Evolutionary conservation across 306 rosid species (phyloP), one percentile per base, ranked within the genome.

Genomic region (Medicago ruthenica): DNA sequence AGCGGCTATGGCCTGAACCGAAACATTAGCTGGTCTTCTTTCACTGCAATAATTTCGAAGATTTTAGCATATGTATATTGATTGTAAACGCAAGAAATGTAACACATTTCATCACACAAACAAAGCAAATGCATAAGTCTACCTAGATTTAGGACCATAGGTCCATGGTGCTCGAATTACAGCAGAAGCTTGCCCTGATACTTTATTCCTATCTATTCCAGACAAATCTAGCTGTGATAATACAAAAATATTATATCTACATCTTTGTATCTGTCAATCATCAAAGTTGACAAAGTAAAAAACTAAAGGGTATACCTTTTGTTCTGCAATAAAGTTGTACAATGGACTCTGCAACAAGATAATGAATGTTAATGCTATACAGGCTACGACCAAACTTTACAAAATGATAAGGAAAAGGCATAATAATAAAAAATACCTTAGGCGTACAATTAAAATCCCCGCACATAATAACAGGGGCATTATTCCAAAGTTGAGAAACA

Each of bases 361-460:
- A 20, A 68, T 81, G 47, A 53, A 62, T 11, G 75, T 75, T 73
- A 53, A 69, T 68, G 62, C 67, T 34, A 74, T 7, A 69, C 70
- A 31, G 16, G 77, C 67, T 17, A 9, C 67, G 67, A 79, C 37
- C 44, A 51, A 14, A 31, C 20, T 63, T 57, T 37, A 24, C 12
- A 64, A 44, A 67, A 76, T 31, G 66, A 65, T 27, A 74, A 27
- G 36, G 69, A 74, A 81, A 74, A 78, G 41, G 57, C 7, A 71
- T 80, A 60, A 60, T 47, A 70, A 75, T 37, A 77, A 75, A 73
- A 50, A 70, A 64, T 63, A 95, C 98, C 97, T 95, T 92, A 1
- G 97, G 98, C 13, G 96, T 91, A 82, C 97, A 95, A 81, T 95
- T 95, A 78, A 89, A 95, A 90, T 95, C 98, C 75, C 98, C 97